Evolutionary conservation across 345 rosid species (phyloP).

Genomic region (Nasturtium officinale): DNA sequence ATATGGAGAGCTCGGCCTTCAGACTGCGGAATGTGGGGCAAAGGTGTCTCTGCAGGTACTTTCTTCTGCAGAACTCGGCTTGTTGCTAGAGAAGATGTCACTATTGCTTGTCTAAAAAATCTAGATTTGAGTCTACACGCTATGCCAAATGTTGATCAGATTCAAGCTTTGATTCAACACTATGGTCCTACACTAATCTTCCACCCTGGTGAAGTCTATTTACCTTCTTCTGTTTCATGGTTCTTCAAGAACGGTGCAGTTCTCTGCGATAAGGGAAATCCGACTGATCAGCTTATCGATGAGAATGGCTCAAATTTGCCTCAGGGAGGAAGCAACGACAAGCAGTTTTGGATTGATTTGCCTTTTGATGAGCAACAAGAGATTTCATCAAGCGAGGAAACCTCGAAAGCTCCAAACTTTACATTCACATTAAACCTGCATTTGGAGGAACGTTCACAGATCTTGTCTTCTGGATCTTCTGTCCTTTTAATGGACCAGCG

Average conservation of each 20-base stretch:
- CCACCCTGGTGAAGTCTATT: constrained; percentile 45
- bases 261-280: constrained; percentile 50
- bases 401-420: constrained; percentile 70
- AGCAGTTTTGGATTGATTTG: constrained; percentile 78
- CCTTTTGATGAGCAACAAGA: constrained; percentile 57
- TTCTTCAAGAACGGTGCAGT: constrained; percentile 60
- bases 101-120: constrained; percentile 66
- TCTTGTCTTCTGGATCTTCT: constrained; percentile 84
- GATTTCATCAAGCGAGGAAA: constrained; percentile 58
- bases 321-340: constrained; percentile 62
- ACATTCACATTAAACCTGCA: constrained; percentile 80
- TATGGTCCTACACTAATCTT: constrained; percentile 79
- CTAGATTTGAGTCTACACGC: constrained; percentile 56
- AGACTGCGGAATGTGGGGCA: constrained; percentile 64
- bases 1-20: constrained; percentile 72
- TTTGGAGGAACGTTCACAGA: constrained; percentile 86
- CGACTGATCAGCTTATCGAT: constrained; percentile 50
- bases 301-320: constrained; percentile 71
- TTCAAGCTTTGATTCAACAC: constrained; percentile 62
- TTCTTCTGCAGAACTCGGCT: constrained; percentile 61
- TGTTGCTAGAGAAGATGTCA: constrained; percentile 45
- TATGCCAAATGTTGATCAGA: constrained; percentile 77
- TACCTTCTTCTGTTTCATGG: constrained; percentile 53
- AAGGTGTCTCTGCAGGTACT: constrained; percentile 74
- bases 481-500: constrained; percentile 90